phyloP scores from a whole-genome alignment of 257 asterid species.

The Solanum clarkiae region DNA sequence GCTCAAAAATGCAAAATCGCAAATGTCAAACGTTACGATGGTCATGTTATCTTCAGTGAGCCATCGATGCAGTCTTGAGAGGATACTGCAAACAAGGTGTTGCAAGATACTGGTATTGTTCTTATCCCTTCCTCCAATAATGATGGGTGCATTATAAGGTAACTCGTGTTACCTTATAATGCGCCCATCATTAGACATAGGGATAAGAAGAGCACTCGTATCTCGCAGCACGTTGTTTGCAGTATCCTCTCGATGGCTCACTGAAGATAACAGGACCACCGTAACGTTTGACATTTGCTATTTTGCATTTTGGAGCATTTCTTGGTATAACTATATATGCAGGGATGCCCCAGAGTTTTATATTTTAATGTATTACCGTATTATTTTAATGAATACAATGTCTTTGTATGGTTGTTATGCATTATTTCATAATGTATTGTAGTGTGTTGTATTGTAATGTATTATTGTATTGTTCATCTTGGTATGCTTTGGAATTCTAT shows the following conservation, averaged over 20 bases:
- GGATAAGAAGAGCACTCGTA: slow-evolving; percentile 69
- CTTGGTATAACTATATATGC: slow-evolving; percentile 75
- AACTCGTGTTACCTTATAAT: slow-evolving; percentile 51
- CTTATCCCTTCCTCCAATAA: slow-evolving; percentile 87
- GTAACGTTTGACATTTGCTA: slow-evolving; percentile 75
- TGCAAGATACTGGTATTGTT: slow-evolving; percentile 61
- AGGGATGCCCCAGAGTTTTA: slow-evolving; percentile 61
- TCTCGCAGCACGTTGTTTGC: slow-evolving; percentile 58
- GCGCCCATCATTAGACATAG: slow-evolving; percentile 71
- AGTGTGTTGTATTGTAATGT: too few relatives aligned
- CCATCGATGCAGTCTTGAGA: slow-evolving; percentile 59
- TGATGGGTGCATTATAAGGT: slow-evolving; percentile 80
- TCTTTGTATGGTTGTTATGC: too few relatives aligned
- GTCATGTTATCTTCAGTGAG: slow-evolving; percentile 76
- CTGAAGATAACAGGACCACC: slow-evolving; percentile 83
- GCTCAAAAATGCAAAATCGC: slow-evolving; percentile 96
- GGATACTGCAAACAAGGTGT: slow-evolving; percentile 53
- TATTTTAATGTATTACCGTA: too few relatives aligned
- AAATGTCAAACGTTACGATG: slow-evolving; percentile 78
- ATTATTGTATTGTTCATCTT: too few relatives aligned
- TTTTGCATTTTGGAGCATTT: slow-evolving; percentile 89
- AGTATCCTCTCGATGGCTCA: slow-evolving; percentile 54
- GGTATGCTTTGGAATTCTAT: too few relatives aligned
- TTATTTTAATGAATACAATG: too few relatives aligned
- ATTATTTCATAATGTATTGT: too few relatives aligned